Evolutionary conservation across 192 early-diverging fungal species (phyloP), one percentile per base, ranked within the genome.

Genomic region (Coemansia sp.): DNA sequence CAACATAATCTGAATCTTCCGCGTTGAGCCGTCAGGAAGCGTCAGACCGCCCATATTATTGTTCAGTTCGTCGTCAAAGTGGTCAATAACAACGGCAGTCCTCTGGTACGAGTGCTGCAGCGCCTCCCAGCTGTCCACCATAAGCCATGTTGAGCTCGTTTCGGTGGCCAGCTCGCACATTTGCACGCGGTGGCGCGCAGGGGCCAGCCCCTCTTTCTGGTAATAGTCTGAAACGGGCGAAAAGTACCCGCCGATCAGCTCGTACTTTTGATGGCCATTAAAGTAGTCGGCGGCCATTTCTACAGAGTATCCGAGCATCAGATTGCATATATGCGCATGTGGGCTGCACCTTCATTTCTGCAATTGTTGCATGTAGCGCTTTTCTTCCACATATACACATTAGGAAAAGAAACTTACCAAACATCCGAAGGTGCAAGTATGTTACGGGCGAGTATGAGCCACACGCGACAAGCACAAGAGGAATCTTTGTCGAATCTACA

Each of bases 381-480:
- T 46, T 46, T 46, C 42, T 40, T 21, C 31, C 7, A 7, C 31
- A 0, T 34, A 2, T 34, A 6, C 31, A 8, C 31, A 34, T 34
- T 34, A 34, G 31, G 31, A 10, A 11, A 40, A 10, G 47, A 55
- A 8, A 71, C 79, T 68, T 87, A 97, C 95, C 96, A 86, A 99
- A 99, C 90, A 99, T 97, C 61, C 97, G 90, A 55, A 99, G 81
- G 60, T 99, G 97, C 20, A 98, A 84, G 73, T 98, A 94, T 4
- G 97, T 99, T 42, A 99, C 89, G 10, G 97, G 97, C 2, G 93
- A 95, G 76, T 90, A 99, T 1, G 95, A 98, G 10, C 97, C 97
- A 68, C 97, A 99, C 5, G 91, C 95, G 14, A 99, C 90, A 21
- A 97, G 83, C 4, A 97, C 94, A 11, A 97, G 82, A 12, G 97